A percentile compares a stretch with the other conserved stretches of the same genome.
Evolutionary conservation across 495 filamentous ascomycete genomes (phyloP).

Genomic region (Talaromyces liani): DNA sequence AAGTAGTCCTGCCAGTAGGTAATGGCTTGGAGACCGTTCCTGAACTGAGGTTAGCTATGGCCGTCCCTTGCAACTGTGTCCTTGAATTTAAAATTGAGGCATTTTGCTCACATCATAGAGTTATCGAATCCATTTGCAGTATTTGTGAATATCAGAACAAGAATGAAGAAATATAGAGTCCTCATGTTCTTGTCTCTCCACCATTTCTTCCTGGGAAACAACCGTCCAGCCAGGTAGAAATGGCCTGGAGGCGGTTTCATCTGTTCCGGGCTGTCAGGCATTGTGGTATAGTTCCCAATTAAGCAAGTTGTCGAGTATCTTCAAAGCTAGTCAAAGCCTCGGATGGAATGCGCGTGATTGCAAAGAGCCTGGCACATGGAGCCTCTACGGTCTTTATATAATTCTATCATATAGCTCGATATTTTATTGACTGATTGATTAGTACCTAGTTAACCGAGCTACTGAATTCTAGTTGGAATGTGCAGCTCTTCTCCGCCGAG

Average conservation of each 20-base stretch:
- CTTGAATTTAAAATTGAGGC: neutral
- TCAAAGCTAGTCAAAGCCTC: neutral
- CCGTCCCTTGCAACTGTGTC: neutral
- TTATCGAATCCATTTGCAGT: slow-evolving; percentile 22
- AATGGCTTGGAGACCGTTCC: slow-evolving; percentile 43
- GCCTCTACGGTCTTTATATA: no score
- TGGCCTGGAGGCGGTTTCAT: slow-evolving; percentile 17
- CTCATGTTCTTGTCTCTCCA: slow-evolving; percentile 21
- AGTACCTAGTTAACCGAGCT: no score
- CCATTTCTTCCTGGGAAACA: slow-evolving; percentile 20
- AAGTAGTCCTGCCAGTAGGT: slow-evolving; percentile 38
- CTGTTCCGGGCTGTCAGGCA: neutral
- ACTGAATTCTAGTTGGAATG: no score
- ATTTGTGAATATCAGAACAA: slow-evolving; percentile 16
- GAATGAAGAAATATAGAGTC: slow-evolving; percentile 18
- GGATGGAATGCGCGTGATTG: no score
- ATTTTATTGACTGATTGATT: no score
- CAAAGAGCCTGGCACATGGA: no score
- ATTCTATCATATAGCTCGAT: no score
- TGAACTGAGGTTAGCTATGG: neutral
- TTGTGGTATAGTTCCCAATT: neutral
- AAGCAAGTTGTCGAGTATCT: neutral
- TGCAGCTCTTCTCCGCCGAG: no score
- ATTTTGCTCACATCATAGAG: slow-evolving; percentile 28
- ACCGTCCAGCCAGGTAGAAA: slow-evolving; percentile 19